Conservation (phyloP, 2,329 filamentous ascomycete species). For the Pezizomycotina sp. region DNA sequence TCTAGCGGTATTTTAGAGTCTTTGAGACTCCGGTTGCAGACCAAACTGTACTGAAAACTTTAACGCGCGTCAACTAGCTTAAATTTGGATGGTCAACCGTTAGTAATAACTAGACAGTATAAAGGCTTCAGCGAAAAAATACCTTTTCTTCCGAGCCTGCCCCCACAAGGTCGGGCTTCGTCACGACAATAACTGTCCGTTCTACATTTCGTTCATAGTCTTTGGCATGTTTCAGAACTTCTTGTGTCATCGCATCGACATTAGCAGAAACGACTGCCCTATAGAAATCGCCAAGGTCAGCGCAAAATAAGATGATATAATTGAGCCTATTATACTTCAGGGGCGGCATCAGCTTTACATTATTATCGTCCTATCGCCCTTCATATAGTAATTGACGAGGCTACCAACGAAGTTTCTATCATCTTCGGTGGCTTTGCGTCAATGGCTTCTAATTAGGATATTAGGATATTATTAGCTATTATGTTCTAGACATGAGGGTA, state of each 20-base stretch:
- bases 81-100: neutral
- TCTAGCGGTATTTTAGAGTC: conserved; percentile 8
- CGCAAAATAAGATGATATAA: no score
- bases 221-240: conserved; percentile 17
- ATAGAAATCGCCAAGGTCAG: no score
- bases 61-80: neutral
- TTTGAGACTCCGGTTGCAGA: neutral
- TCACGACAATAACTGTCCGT: conserved; percentile 36
- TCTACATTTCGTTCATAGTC: conserved; percentile 28
- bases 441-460: no score
- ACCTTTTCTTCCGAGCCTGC: conserved; percentile 26
- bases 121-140: neutral
- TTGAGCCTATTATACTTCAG: neutral
- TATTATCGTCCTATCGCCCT: conserved; percentile 14
- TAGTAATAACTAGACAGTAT: neutral
- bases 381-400: conserved; percentile 12
- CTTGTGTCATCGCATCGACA: conserved; percentile 19
- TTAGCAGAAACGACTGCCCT: conserved; percentile 13
- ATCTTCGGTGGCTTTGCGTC: conserved; percentile 7
- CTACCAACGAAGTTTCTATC: conserved; percentile 10
- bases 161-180: conserved; percentile 42
- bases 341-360: conserved; percentile 4
- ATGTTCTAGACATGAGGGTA: no score
- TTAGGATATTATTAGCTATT: no score
- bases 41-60: neutral